Conservation (phyloP, 805 yeast species). For the Wickerhamiella parazyma region DNA sequence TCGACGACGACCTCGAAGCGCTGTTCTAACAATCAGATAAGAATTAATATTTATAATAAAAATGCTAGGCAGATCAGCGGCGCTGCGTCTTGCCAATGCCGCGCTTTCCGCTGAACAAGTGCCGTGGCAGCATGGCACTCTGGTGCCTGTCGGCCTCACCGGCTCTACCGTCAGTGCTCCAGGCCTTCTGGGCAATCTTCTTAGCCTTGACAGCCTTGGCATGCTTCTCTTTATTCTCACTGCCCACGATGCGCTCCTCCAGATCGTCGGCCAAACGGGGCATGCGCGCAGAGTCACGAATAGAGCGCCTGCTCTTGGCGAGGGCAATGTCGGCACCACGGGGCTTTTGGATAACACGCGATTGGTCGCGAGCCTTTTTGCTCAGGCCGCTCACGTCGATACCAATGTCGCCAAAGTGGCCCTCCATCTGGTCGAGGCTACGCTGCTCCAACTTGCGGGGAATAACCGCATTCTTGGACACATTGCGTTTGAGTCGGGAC, state of each 20-base stretch:
- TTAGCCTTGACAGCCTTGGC: constrained; percentile 75
- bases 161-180: constrained; percentile 80
- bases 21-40: constrained; percentile 1
- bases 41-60: neutral
- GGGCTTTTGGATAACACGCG: constrained; percentile 22
- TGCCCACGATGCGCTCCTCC: constrained; percentile 33
- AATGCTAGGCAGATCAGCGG: constrained; percentile 37
- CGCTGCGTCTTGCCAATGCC: constrained; percentile 86
- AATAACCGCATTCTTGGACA: constrained; percentile 84
- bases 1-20: constrained; percentile 10
- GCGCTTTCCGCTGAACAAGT: constrained; percentile 91
- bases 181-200: constrained; percentile 82
- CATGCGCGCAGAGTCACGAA: constrained; percentile 28
- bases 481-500: constrained; percentile 71
- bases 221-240: constrained; percentile 41
- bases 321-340: constrained; percentile 71
- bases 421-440: constrained; percentile 65
- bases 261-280: constrained; percentile 67
- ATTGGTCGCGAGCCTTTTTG: constrained; percentile 33
- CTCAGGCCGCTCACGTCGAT: constrained; percentile 64
- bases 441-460: constrained; percentile 59
- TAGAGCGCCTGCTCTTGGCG: constrained; percentile 34
- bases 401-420: constrained; percentile 80
- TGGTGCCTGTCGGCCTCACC: constrained; percentile 95
- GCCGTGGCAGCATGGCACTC: constrained; percentile 79